Percentiles rank a stretch among this genome's conserved stretches.
Evolutionary conservation across 2,329 filamentous ascomycete species (phyloP).

Genomic region (Lizonia empirigonia): DNA sequence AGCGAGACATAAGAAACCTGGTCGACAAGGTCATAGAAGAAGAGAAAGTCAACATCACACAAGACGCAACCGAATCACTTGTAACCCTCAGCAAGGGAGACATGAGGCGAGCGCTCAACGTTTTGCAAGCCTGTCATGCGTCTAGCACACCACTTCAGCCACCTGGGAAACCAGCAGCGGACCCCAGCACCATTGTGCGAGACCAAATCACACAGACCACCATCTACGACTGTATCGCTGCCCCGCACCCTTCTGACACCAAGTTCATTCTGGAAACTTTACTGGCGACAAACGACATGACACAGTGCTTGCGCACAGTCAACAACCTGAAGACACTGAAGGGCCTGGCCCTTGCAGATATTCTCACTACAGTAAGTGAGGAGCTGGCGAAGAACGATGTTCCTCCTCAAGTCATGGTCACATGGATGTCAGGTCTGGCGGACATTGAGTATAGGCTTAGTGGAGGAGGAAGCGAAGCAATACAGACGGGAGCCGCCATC

Average conservation of each 20-base stretch:
- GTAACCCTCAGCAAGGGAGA: slow-evolving; percentile 91
- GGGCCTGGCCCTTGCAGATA: slow-evolving; percentile 90
- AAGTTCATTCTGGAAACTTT: slow-evolving; percentile 82
- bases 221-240: slow-evolving; percentile 97
- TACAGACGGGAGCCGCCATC: slow-evolving; percentile 92
- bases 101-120: slow-evolving; percentile 93
- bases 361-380: slow-evolving; percentile 83
- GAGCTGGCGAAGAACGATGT: slow-evolving; percentile 84
- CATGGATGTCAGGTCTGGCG: slow-evolving; percentile 88
- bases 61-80: slow-evolving; percentile 80
- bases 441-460: slow-evolving; percentile 92
- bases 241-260: slow-evolving; percentile 89
- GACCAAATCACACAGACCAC: slow-evolving; percentile 89
- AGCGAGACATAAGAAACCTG: slow-evolving; percentile 79
- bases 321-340: slow-evolving; percentile 84
- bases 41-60: slow-evolving; percentile 81
- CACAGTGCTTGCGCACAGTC: slow-evolving; percentile 84
- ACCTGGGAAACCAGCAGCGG: slow-evolving; percentile 53
- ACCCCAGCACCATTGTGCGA: slow-evolving; percentile 67
- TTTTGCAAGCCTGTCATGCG: slow-evolving; percentile 94
- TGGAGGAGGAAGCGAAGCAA: slow-evolving; percentile 80
- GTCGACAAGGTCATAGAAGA: slow-evolving; percentile 90
- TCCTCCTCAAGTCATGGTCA: slow-evolving; percentile 81
- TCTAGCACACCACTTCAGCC: slow-evolving; percentile 70
- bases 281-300: slow-evolving; percentile 83